phyloP scores from a whole-genome alignment of 2,329 filamentous ascomycete species.

The Penicillium thymicola region DNA sequence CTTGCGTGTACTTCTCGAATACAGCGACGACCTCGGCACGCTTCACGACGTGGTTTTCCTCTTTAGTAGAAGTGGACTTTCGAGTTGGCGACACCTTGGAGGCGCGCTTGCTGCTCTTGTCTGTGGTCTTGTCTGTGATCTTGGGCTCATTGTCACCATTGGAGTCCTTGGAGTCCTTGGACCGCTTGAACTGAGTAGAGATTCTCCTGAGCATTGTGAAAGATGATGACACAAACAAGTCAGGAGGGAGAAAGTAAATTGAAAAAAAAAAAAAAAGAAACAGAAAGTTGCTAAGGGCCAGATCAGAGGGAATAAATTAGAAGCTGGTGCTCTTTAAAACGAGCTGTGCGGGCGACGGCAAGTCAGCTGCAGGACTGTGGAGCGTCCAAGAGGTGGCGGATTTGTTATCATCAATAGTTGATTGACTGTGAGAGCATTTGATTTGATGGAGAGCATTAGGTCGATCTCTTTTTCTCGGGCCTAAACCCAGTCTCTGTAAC shows the following conservation, averaged over 20 bases:
- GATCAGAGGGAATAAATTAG: conserved; percentile 14
- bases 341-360: conserved; percentile 20
- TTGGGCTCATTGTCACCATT: conserved; percentile 35
- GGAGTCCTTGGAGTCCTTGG: conserved; percentile 25
- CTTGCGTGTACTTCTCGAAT: conserved; percentile 46
- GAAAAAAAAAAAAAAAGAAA: background rate
- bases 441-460: conserved; percentile 17
- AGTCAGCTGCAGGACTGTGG: conserved; percentile 26
- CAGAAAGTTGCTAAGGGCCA: conserved; percentile 9
- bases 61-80: conserved; percentile 26
- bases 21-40: conserved; percentile 40
- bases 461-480: conserved; percentile 14
- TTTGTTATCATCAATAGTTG: conserved; percentile 28
- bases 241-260: conserved; percentile 1
- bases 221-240: conserved; percentile 6
- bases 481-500: conserved; percentile 8
- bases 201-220: conserved; percentile 41
- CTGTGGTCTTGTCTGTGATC: conserved; percentile 14
- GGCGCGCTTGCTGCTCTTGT: conserved; percentile 29
- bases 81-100: conserved; percentile 30
- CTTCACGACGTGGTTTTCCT: conserved; percentile 31
- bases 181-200: conserved; percentile 40
- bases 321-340: conserved; percentile 20
- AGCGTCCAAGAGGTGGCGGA: conserved; percentile 19
- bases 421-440: conserved; percentile 21